Conservation (phyloP, 1,284 basidiomycete genomes). For the Psilocybe mexicana region DNA sequence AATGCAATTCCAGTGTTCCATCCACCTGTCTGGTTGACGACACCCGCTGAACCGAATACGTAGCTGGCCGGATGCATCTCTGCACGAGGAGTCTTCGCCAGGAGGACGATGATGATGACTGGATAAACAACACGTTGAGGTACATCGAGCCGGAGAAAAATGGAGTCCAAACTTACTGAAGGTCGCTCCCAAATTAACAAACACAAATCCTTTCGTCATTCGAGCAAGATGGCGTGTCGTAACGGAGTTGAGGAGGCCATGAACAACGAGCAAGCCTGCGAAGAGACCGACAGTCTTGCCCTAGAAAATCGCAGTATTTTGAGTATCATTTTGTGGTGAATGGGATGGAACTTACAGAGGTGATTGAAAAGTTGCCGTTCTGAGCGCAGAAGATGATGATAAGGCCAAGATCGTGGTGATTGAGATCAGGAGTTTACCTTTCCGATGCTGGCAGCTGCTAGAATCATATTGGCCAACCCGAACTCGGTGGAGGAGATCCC, state of each 20-base stretch:
- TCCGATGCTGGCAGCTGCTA: slow-evolving; percentile 68
- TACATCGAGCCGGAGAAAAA: not conserved
- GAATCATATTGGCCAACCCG: slow-evolving; percentile 88
- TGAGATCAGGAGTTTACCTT: slow-evolving; percentile 36
- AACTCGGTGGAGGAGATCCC: slow-evolving; percentile 88
- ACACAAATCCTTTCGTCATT: slow-evolving; percentile 82
- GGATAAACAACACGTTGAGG: not conserved
- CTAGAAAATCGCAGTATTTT: slow-evolving; percentile 20
- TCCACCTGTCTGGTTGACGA: slow-evolving; percentile 78
- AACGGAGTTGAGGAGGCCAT: slow-evolving; percentile 80
- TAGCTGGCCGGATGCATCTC: slow-evolving; percentile 83
- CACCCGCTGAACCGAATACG: slow-evolving; percentile 73
- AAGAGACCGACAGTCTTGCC: slow-evolving; percentile 80
- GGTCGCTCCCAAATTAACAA: slow-evolving; percentile 83
- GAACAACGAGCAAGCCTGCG: slow-evolving; percentile 68
- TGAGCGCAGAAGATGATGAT: slow-evolving; percentile 19
- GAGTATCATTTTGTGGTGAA: not conserved
- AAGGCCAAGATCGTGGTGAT: not conserved
- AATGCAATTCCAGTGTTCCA: slow-evolving; percentile 83
- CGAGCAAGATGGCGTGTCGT: slow-evolving; percentile 79
- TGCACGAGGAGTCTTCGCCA: slow-evolving; percentile 73
- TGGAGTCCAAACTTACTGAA: slow-evolving; percentile 42
- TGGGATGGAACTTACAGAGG: slow-evolving; percentile 27
- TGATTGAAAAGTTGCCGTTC: slow-evolving; percentile 52
- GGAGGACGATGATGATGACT: slow-evolving; percentile 85